These are phyloP conservation scores for Plasmodium vivax DNA, from an alignment of 169 alveolate species.

Conservation along the genomic window DNA sequence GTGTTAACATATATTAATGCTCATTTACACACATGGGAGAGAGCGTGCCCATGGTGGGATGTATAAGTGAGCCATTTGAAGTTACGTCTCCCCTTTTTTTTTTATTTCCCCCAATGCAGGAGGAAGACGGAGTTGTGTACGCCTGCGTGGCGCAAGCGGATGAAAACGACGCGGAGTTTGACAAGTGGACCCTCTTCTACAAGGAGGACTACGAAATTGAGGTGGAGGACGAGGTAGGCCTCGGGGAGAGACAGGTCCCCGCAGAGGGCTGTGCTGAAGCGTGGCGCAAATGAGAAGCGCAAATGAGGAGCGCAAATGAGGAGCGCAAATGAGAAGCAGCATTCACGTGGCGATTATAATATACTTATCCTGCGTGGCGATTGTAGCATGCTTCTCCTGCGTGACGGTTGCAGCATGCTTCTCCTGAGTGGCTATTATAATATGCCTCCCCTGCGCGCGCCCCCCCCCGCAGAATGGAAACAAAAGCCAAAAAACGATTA, in stretches of 20 bases:
- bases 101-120: background rate
- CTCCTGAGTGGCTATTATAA: background rate
- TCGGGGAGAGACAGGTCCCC: background rate
- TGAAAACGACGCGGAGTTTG: conserved; percentile 46
- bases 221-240: conserved; percentile 55
- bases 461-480: conserved; percentile 18
- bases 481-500: conserved; percentile 35
- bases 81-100: background rate
- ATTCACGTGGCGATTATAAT: background rate
- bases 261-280: background rate
- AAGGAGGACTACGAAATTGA: conserved; percentile 68
- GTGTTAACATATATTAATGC: background rate
- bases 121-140: conserved; percentile 72
- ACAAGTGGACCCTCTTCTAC: conserved; percentile 60
- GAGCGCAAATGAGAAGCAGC: background rate
- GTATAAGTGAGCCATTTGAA: background rate
- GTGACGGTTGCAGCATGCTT: background rate
- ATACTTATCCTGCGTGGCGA: background rate
- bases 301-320: background rate
- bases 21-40: background rate
- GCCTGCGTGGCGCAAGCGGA: conserved; percentile 63
- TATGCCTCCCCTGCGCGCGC: too few relatives aligned
- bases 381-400: background rate
- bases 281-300: background rate
- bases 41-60: background rate